Percentiles rank a stretch among this genome's conserved stretches.
Evolutionary conservation across 345 rosid species (phyloP).

Genomic region (Firmiana major): DNA sequence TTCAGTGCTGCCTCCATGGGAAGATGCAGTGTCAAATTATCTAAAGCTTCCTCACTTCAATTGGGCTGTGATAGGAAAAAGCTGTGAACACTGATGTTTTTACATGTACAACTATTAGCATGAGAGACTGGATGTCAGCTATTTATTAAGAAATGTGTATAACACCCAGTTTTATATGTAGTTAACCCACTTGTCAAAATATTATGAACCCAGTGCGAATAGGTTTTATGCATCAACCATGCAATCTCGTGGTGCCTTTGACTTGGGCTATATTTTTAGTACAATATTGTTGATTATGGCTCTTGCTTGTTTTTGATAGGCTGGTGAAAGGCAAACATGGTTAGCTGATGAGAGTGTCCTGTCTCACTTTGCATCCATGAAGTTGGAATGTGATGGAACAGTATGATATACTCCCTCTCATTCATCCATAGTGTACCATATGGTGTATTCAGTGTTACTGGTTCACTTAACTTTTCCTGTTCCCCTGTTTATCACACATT

Average conservation of each 20-base stretch:
- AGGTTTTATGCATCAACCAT: neutral
- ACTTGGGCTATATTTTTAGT: neutral
- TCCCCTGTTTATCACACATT: slow-evolving; percentile 25
- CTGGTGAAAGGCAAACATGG: slow-evolving; percentile 63
- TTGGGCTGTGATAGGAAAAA: neutral
- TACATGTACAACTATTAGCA: neutral
- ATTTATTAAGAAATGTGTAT: neutral
- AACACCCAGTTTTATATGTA: neutral
- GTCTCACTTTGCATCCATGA: slow-evolving; percentile 67
- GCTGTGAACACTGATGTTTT: neutral
- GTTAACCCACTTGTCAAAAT: neutral
- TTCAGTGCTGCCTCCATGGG: neutral
- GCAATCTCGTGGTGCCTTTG: neutral
- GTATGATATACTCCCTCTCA: slow-evolving; percentile 41
- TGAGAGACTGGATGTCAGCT: neutral
- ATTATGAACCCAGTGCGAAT: neutral
- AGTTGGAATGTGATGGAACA: slow-evolving; percentile 46
- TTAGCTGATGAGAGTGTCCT: slow-evolving; percentile 70
- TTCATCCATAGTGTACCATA: slow-evolving; percentile 10
- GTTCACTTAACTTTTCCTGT: slow-evolving; percentile 15
- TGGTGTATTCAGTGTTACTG: slow-evolving; percentile 10
- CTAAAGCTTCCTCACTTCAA: neutral
- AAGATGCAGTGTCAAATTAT: neutral
- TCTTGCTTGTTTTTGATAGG: slow-evolving; percentile 41
- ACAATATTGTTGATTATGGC: neutral